Evolutionary conservation across 176 grass and related monocot genomes (phyloP), one percentile per base, ranked within the genome.

Genomic region (Canna indica): DNA sequence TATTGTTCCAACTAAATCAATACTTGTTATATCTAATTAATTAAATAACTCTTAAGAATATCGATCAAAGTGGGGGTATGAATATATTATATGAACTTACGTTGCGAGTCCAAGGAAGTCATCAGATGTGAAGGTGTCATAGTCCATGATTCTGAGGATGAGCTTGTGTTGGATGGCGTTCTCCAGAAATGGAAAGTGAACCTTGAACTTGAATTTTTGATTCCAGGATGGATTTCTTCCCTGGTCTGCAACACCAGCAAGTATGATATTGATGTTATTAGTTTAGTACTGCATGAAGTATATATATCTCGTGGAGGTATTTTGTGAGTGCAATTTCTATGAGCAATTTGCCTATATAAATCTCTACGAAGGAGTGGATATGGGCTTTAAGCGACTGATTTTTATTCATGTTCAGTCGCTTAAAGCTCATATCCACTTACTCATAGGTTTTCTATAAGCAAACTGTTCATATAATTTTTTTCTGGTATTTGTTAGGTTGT

Each of bases 191-290:
- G 83, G 46, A 5, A 76, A 66, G 77, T 83, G 86, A 35, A 96
- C 83, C 35, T 77, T 77, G 77, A 92, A 92, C 69, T 76, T 97
- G 48, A 97, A 81, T 54, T 83, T 83, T 75, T 97, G 79, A 64
- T 92, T 92, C 93, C 93, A 97, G 69, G 76, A 42, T 35, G 93
- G 88, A 63, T 87, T 91, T 60, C 72, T 91, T 34, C 93, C 88
- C 25, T 79, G 67, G 58, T 80, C 88, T 95, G 85, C 77, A 68
- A 27, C 47, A 26, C 9, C 35, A n/a, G 42, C 11, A 32, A 0
- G 28, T 11, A 17, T 17, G 28, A 20, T 54, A 32, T 5, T 61
- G 4, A 31, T 20, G 34, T 3, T 29, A 22, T 42, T n/a, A n/a
- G n/a, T n/a, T n/a, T n/a, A n/a, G n/a, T n/a, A n/a, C n/a, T n/a